Evolutionary conservation across 345 rosid species (phyloP).

Genomic region (Eucalyptus globulus): DNA sequence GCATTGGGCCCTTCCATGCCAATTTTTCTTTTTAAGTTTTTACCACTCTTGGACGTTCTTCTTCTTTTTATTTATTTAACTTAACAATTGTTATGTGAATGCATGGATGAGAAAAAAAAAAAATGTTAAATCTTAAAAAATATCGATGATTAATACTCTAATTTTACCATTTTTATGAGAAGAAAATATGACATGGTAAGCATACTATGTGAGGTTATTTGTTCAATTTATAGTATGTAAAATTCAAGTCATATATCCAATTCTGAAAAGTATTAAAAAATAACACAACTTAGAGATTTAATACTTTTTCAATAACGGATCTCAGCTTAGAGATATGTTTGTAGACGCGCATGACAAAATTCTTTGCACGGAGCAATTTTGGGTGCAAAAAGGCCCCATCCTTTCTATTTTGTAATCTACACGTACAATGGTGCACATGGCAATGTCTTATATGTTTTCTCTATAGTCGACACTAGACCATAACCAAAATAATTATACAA

Average conservation of each 20-base stretch:
- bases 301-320: not conserved
- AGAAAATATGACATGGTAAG: not conserved
- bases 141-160: not conserved
- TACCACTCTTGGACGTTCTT: not conserved
- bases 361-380: not conserved
- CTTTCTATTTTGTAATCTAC: not conserved
- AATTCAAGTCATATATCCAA: not conserved
- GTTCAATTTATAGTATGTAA: not conserved
- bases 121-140: not conserved
- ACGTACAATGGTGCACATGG: not conserved
- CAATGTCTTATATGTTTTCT: not conserved
- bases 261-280: not conserved
- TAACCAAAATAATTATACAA: not conserved
- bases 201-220: not conserved
- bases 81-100: not conserved
- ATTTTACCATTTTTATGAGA: not conserved
- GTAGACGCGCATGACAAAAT: not conserved
- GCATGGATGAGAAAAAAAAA: not conserved
- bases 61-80: not conserved
- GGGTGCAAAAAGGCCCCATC: not conserved
- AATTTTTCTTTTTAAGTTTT: not conserved
- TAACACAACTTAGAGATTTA: not conserved
- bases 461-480: not conserved
- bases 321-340: not conserved
- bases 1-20: not conserved